Base-by-base conservation (phyloP, 352 stramenopile genomes). In the Globisporangium cystogenes region DNA sequence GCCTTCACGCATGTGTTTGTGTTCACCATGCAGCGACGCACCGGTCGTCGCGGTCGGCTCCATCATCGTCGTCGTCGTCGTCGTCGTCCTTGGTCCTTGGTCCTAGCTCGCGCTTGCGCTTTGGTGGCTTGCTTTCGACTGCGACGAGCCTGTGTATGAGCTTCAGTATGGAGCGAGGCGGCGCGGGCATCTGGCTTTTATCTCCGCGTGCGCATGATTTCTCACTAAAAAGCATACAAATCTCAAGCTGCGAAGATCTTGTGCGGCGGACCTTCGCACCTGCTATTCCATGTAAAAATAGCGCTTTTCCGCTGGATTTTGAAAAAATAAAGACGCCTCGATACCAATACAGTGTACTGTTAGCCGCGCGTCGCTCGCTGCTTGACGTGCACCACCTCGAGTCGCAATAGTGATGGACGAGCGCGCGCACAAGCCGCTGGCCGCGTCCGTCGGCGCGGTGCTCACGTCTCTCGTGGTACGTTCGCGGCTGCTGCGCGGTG, bases 391-490 rank as follows among this genome's bases (percentile, higher is more conserved):
- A n/a, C n/a, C n/a, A n/a, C n/a, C n/a, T n/a, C n/a, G n/a, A n/a
- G n/a, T n/a, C n/a, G n/a, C n/a, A n/a, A n/a, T n/a, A n/a, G n/a
- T n/a, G 33, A 85, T 88, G 68, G 82, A 92, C 43, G 78, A 88
- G 59, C 78, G 63, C 52, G 23, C 77, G 42, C 81, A 85, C 72
- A 93, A 88, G 62, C 72, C 74, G 11, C 43, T 55, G 16, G 72
- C 79, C 14, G 82, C 82, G 50, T 87, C 79, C 27, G 37, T 88
- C 33, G 77, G 82, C 51, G 76, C 77, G 11, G 59, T 89, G 51
- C 63, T 90, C 59, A 90, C 82, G 23, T 76, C 82, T 14, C 65
- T 89, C 21, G 70, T 84, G 57, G 82, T 89, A 54, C 60, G 68
- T 77, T 7, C 12, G 7, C 31, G 27, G n/a, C 20, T 12, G 40